A percentile compares a stretch with the other conserved stretches of the same genome.
These are phyloP conservation scores for Irpex sp. DNA, from an alignment of 1,284 basidiomycete species.

Conservation along the genomic window DNA sequence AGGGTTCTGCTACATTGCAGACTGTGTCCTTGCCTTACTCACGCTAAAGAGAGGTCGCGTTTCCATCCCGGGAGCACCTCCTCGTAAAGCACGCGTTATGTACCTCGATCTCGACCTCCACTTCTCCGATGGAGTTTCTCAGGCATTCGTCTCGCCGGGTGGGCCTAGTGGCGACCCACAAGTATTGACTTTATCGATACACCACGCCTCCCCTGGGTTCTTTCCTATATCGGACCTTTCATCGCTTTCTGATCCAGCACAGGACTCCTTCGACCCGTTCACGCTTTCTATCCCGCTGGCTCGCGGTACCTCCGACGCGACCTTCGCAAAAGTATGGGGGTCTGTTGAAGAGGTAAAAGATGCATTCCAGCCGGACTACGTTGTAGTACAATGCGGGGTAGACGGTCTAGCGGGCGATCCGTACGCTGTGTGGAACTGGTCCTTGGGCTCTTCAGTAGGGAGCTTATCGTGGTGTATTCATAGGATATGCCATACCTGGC, in stretches of 20 bases:
- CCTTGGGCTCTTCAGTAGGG: constrained; percentile 51
- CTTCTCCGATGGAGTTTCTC: constrained; percentile 85
- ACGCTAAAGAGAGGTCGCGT: constrained; percentile 42
- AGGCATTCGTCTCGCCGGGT: constrained; percentile 53
- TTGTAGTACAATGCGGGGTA: constrained; percentile 83
- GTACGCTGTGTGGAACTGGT: constrained; percentile 77
- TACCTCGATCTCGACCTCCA: constrained; percentile 94
- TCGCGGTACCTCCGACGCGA: constrained; percentile 58
- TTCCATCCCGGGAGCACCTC: constrained; percentile 8
- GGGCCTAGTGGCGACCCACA: constrained; percentile 33
- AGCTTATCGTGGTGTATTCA: constrained; percentile 70
- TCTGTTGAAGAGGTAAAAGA: constrained; percentile 58
- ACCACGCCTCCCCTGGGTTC: constrained; percentile 80
- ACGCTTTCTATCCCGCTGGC: constrained; percentile 74
- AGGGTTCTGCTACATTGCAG: constrained; percentile 94
- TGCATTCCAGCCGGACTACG: constrained; percentile 72
- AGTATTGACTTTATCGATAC: constrained; percentile 81
- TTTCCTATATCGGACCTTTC: constrained; percentile 69
- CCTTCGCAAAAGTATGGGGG: constrained; percentile 62
- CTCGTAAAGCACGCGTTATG: constrained; percentile 64
- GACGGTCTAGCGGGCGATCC: constrained; percentile 87
- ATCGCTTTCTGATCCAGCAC: constrained; percentile 38
- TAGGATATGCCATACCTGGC: constrained; percentile 55
- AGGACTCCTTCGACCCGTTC: constrained; percentile 57
- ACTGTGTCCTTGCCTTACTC: constrained; percentile 80